Base-by-base conservation (phyloP, 179 eudicot species). In the Silene vulgaris region DNA sequence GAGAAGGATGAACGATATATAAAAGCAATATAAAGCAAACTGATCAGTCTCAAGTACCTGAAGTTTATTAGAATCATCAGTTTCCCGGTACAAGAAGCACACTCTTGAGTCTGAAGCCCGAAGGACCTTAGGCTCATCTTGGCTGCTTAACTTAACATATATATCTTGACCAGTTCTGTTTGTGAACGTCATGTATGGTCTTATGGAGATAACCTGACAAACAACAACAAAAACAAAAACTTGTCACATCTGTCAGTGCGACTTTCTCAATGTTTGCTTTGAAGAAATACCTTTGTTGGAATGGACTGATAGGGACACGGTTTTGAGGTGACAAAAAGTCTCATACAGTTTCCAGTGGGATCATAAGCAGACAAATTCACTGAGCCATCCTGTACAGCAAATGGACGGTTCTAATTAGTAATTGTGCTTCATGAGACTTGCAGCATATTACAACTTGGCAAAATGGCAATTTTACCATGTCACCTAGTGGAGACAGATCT, bases 161-260 rank as follows among this genome's bases (percentile, higher is more conserved):
- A 95, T 68, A 77, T 88, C 85, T 80, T 87, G 83, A 78, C 99
- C 99, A 78, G 89, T 73, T 88, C 99, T 90, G 82, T 95, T 95
- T 50, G 97, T 95, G 85, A 95, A 95, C 29, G 96, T 95, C 84
- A 92, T 81, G 78, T 81, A 92, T 69, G 99, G 97, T 70, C 97
- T 88, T 70, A 95, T 75, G 59, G 87, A 81, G 72, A 95, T 88
- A 17, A 95, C 97, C 99, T 95, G 81, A 40, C 40, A 81, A 71
- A 32, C 63, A 37, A 76, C 21, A 14, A 54, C 29, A 13, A 50
- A 11, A 56, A 14, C 20, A 3, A 56, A 69, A 45, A 9, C 35
- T 20, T 62, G 21, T 61, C 28, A 69, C 65, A 43, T 21, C 14
- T 40, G 32, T 68, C 56, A 54, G 56, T 50, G 62, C n/a, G 9